Percentiles rank a stretch among this genome's conserved stretches.
Conservation (phyloP, 228 moss, liverwort and hornwort species). For the Sphagnum fallax region DNA sequence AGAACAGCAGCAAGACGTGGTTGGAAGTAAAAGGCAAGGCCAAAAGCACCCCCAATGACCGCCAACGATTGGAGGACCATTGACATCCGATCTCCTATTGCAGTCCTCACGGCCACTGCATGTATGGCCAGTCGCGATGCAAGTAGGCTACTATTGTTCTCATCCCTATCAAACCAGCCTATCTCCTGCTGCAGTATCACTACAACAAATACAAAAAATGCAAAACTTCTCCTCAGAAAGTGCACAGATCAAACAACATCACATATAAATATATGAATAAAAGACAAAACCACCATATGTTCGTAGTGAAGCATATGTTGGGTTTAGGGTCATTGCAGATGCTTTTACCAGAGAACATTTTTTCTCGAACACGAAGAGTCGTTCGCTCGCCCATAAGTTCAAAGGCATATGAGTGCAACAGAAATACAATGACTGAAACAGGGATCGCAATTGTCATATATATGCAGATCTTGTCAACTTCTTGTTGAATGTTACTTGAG, state of each 20-base stretch:
- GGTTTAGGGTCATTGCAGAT: not conserved
- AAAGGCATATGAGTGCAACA: constrained; percentile 3
- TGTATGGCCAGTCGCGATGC: constrained; percentile 52
- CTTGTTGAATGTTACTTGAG: not conserved
- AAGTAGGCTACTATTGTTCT: constrained; percentile 44
- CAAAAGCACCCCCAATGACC: constrained; percentile 44
- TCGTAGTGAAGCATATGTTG: not conserved
- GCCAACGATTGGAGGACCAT: constrained; percentile 50
- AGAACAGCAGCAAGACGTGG: constrained; percentile 55
- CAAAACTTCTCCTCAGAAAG: too few relatives aligned
- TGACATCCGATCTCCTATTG: constrained; percentile 57
- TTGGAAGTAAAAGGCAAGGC: constrained; percentile 52
- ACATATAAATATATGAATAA: too few relatives aligned
- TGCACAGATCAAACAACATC: too few relatives aligned
- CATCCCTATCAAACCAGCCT: constrained; percentile 64
- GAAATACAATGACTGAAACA: not conserved
- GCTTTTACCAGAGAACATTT: constrained; percentile 4
- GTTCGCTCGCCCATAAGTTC: constrained; percentile 1
- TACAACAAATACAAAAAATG: constrained; percentile 8
- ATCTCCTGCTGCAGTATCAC: constrained; percentile 57
- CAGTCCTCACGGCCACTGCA: constrained; percentile 54
- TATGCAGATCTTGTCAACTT: constrained; percentile 1
- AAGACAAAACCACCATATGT: not conserved
- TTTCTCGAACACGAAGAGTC: constrained; percentile 4
- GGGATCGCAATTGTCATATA: not conserved